Evolutionary conservation across 495 filamentous ascomycete genomes (phyloP).

Genomic region (Pseudoneurospora amorphoporcata): DNA sequence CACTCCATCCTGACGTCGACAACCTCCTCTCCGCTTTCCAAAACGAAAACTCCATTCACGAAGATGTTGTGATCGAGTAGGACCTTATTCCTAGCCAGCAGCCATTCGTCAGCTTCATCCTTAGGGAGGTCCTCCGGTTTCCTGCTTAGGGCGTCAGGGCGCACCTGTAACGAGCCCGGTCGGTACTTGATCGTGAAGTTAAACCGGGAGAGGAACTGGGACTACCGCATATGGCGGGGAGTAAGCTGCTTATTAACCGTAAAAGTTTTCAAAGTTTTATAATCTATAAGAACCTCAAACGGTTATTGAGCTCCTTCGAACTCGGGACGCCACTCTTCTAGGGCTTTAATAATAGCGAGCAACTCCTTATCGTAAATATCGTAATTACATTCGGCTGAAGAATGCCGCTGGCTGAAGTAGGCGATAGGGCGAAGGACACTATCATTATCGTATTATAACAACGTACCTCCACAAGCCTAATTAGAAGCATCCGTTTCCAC

Average conservation of each 20-base stretch:
- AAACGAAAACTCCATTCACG: too few species aligned
- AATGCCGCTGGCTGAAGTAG: background rate
- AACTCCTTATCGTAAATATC: background rate
- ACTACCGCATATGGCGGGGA: background rate
- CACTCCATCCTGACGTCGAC: too few species aligned
- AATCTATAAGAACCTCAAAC: background rate
- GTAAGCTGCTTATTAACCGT: background rate
- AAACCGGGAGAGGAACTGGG: background rate
- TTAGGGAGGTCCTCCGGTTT: background rate
- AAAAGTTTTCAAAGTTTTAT: background rate
- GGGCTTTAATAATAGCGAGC: background rate
- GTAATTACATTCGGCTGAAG: background rate
- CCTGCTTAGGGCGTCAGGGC: background rate
- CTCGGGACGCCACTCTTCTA: background rate
- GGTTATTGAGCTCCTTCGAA: background rate
- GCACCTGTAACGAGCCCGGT: background rate
- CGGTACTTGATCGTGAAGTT: background rate
- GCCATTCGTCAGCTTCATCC: too few species aligned
- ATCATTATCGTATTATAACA: background rate
- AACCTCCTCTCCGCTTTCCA: too few species aligned
- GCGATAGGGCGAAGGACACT: background rate
- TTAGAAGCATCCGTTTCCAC: background rate
- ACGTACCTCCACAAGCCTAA: background rate
- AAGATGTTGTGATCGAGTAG: too few species aligned
- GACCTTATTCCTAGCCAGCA: too few species aligned